Evolutionary conservation across 345 rosid genomes (phyloP).

Genomic region (Kandelia obovata): DNA sequence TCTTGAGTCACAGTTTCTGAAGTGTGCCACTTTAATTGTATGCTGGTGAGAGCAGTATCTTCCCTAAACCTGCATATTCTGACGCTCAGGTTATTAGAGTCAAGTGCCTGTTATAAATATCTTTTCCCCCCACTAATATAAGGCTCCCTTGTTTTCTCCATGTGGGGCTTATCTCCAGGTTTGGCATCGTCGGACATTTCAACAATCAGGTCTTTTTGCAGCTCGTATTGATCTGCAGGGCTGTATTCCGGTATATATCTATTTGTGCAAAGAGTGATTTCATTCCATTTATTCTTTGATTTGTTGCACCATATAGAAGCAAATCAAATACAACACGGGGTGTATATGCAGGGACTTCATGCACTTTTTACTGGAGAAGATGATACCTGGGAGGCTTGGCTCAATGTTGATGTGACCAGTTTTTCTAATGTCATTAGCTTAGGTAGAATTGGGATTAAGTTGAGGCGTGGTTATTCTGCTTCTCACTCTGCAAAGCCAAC

Average conservation of each 20-base stretch:
- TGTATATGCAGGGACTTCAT: slow-evolving; percentile 73
- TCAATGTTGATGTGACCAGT: slow-evolving; percentile 75
- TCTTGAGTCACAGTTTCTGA: neutral
- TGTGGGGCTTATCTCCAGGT: slow-evolving; percentile 47
- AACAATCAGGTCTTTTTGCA: slow-evolving; percentile 92
- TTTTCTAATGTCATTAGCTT: slow-evolving; percentile 61
- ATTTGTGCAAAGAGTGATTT: slow-evolving; percentile 15
- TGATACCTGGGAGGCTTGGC: slow-evolving; percentile 96
- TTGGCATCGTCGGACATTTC: slow-evolving; percentile 94
- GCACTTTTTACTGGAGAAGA: slow-evolving; percentile 93
- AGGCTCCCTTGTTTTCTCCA: neutral
- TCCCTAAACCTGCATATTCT: slow-evolving; percentile 4
- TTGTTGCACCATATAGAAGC: slow-evolving; percentile 8
- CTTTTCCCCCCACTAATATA: neutral
- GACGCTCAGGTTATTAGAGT: neutral
- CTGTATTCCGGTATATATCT: slow-evolving; percentile 51
- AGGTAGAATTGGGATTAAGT: slow-evolving; percentile 67
- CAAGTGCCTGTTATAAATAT: neutral
- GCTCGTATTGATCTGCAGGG: slow-evolving; percentile 95
- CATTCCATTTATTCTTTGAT: slow-evolving; percentile 9
- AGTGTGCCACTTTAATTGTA: neutral
- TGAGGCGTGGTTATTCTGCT: slow-evolving; percentile 87
- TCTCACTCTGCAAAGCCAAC: slow-evolving; percentile 70
- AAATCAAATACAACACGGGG: slow-evolving; percentile 10
- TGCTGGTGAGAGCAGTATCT: neutral